phyloP scores from a whole-genome alignment of 345 rosid species.

The Aurinia saxatilis region DNA sequence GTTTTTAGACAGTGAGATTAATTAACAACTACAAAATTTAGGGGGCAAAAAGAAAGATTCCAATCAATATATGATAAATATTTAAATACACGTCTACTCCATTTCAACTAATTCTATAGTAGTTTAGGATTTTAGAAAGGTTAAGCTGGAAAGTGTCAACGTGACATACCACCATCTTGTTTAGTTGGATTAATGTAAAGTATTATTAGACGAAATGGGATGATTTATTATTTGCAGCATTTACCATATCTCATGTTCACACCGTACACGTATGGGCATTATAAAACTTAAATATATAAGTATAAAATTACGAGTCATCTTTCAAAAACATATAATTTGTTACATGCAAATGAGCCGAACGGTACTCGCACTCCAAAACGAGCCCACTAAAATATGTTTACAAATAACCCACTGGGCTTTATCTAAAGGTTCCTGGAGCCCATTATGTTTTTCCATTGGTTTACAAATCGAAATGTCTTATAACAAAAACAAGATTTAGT shows the following conservation, averaged over 20 bases:
- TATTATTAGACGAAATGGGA: neutral
- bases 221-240: neutral
- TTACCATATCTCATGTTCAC: neutral
- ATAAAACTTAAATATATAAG: too few species aligned
- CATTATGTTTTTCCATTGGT: too few species aligned
- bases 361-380: neutral
- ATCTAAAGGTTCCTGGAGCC: neutral
- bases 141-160: neutral
- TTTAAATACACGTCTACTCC: conserved; percentile 19
- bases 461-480: too few species aligned
- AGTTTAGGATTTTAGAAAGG: neutral
- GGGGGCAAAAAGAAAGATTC: neutral
- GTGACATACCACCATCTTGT: conserved; percentile 13
- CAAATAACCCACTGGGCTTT: neutral
- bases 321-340: too few species aligned
- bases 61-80: neutral
- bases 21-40: neutral
- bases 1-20: neutral
- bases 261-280: neutral
- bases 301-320: too few species aligned
- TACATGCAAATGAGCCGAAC: neutral
- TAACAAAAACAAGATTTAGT: too few species aligned
- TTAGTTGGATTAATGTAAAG: too few species aligned
- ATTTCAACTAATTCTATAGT: neutral
- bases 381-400: neutral